These are phyloP conservation scores for Vitis vinifera DNA, from an alignment of 164 flowering plant species.

Conservation along the genomic window DNA sequence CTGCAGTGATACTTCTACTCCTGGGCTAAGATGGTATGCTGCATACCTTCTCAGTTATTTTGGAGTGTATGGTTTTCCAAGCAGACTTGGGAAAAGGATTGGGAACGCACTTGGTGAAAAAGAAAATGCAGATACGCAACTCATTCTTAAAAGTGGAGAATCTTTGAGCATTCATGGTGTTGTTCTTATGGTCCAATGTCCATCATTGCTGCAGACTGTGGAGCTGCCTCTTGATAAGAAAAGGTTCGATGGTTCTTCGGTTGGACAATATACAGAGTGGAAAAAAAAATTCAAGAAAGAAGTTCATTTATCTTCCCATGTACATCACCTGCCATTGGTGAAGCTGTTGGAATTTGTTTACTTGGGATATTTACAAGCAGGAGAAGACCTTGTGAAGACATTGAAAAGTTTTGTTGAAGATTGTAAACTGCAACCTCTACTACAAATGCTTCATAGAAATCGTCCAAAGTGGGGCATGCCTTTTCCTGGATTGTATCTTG, in stretches of 20 bases:
- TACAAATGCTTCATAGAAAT: conserved; percentile 38
- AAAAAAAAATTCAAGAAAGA: conserved; percentile 25
- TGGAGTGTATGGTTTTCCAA: conserved; percentile 74
- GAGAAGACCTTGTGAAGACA: conserved; percentile 42
- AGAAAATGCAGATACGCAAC: conserved; percentile 47
- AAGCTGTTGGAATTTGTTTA: no score
- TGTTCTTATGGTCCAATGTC: conserved; percentile 66
- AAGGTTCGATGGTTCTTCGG: conserved; percentile 16
- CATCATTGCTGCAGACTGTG: conserved; percentile 56
- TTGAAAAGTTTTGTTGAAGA: conserved; percentile 57
- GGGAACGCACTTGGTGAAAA: conserved; percentile 47
- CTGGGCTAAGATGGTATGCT: conserved; percentile 72
- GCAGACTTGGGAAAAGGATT: conserved; percentile 49
- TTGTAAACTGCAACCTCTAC: conserved; percentile 48
- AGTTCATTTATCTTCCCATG: conserved; percentile 61
- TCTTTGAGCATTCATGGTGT: conserved; percentile 50
- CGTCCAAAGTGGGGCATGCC: no score
- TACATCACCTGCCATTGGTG: conserved; percentile 43
- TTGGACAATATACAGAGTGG: conserved; percentile 15
- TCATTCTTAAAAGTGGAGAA: conserved; percentile 44
- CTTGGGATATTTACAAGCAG: conserved; percentile 52
- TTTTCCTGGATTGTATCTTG: conserved; percentile 50
- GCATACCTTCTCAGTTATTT: conserved; percentile 59
- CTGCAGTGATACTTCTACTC: conserved; percentile 28
- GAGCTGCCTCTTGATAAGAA: conserved; percentile 17